phyloP scores from a whole-genome alignment of 208 protist species.

The Crithidia expoeki region DNA sequence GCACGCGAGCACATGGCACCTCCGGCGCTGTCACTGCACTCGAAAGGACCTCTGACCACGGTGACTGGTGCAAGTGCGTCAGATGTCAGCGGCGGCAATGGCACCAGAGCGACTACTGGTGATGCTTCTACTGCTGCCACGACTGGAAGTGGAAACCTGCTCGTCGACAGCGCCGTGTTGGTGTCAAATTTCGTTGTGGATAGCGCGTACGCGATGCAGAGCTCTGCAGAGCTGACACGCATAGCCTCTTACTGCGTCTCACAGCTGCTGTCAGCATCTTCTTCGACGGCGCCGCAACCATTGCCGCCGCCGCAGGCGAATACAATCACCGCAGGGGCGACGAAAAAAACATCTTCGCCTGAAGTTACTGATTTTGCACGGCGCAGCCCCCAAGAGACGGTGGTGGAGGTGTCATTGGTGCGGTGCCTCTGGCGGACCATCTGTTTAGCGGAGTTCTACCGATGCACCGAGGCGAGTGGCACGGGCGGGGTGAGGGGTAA shows the following conservation, averaged over 20 bases:
- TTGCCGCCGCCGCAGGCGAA: slow-evolving; percentile 2
- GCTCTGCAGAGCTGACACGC: slow-evolving; percentile 46
- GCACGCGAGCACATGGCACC: slow-evolving; percentile 32
- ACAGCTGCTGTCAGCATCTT: slow-evolving; percentile 9
- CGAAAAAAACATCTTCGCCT: not conserved
- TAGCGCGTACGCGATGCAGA: slow-evolving; percentile 64
- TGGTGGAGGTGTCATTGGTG: slow-evolving; percentile 56
- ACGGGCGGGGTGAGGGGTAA: slow-evolving; percentile 15
- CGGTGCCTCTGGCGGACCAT: slow-evolving; percentile 71
- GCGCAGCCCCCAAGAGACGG: slow-evolving; percentile 38
- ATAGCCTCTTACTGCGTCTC: slow-evolving; percentile 52
- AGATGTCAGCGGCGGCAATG: not conserved
- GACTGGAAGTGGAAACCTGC: slow-evolving; percentile 2
- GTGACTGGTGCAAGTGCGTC: not conserved
- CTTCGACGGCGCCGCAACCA: not conserved
- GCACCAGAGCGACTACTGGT: too few species aligned
- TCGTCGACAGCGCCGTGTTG: slow-evolving; percentile 29
- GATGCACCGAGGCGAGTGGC: slow-evolving; percentile 16
- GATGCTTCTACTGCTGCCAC: not conserved
- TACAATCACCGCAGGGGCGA: not conserved
- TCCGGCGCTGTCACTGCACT: slow-evolving; percentile 11
- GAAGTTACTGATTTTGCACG: not conserved
- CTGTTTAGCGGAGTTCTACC: slow-evolving; percentile 54
- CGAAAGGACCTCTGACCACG: not conserved
- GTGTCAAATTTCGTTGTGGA: slow-evolving; percentile 64